These are phyloP conservation scores for Mycosphaerella sp. DNA, from an alignment of 2,329 filamentous ascomycete genomes.

Conservation along the genomic window DNA sequence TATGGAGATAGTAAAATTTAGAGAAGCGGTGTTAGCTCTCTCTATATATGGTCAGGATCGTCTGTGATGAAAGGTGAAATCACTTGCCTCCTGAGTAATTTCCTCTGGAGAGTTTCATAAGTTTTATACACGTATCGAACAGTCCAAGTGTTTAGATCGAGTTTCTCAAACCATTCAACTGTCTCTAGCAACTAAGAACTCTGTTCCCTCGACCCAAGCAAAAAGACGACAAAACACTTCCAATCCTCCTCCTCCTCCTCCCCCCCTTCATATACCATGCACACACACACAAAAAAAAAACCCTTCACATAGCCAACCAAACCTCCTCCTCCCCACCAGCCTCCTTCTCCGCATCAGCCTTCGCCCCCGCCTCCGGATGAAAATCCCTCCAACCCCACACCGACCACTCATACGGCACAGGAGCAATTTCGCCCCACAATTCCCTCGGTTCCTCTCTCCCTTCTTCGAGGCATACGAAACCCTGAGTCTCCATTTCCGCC, in stretches of 20 bases:
- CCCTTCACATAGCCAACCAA: constrained; percentile 7
- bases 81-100: no score
- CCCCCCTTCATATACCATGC: no score
- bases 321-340: neutral
- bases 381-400: constrained; percentile 35
- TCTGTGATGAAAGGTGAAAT: no score
- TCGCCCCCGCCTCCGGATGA: constrained; percentile 6
- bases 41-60: neutral
- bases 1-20: constrained; percentile 7
- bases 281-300: no score
- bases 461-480: constrained; percentile 35
- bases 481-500: constrained; percentile 35
- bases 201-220: no score
- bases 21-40: neutral
- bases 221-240: no score
- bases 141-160: no score
- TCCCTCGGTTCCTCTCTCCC: constrained; percentile 30
- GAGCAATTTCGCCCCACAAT: constrained; percentile 35
- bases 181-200: no score
- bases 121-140: no score
- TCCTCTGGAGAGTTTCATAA: no score
- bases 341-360: constrained; percentile 5
- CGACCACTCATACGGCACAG: constrained; percentile 36
- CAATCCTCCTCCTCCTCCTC: no score
- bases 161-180: no score